Percentiles rank a stretch among this genome's conserved stretches.
phyloP scores from a whole-genome alignment of 768 basidiomycete species.

The Floccularia luteovirens region DNA sequence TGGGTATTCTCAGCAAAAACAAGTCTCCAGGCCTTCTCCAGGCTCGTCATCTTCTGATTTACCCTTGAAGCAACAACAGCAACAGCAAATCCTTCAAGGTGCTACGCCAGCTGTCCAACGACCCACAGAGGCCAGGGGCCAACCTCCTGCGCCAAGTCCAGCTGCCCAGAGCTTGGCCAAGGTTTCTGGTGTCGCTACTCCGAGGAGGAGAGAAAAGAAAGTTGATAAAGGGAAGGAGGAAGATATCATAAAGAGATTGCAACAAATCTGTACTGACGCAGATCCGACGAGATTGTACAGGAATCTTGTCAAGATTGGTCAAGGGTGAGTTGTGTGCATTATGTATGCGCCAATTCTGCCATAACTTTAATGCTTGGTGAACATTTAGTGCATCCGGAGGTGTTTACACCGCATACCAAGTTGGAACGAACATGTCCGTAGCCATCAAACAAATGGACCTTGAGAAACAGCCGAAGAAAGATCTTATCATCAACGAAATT shows the following conservation, averaged over 20 bases:
- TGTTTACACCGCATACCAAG: conserved; percentile 97
- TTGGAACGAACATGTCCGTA: conserved; percentile 88
- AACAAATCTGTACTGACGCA: conserved; percentile 94
- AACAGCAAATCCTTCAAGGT: background rate
- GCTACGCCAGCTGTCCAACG: conserved; percentile 3
- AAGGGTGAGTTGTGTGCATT: conserved; percentile 59
- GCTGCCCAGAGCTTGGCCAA: conserved; percentile 63
- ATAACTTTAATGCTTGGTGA: background rate
- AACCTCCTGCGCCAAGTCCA: conserved; percentile 48
- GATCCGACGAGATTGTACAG: conserved; percentile 94
- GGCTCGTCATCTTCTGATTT: conserved; percentile 55
- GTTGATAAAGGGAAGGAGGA: conserved; percentile 75
- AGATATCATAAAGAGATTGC: conserved; percentile 86
- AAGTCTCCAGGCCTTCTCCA: conserved; percentile 42
- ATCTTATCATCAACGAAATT: conserved; percentile 99
- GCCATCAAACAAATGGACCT: conserved; percentile 99
- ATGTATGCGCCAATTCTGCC: conserved; percentile 3
- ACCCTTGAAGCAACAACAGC: conserved; percentile 31
- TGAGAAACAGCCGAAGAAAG: conserved; percentile 99
- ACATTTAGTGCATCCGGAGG: conserved; percentile 90
- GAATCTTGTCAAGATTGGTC: conserved; percentile 93
- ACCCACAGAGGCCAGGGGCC: conserved; percentile 28
- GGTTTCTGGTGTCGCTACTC: conserved; percentile 69
- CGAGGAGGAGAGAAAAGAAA: conserved; percentile 83
- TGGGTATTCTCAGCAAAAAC: conserved; percentile 16